Conservation (phyloP, 75 land plant genomes). For the Sequoia sempervirens region DNA sequence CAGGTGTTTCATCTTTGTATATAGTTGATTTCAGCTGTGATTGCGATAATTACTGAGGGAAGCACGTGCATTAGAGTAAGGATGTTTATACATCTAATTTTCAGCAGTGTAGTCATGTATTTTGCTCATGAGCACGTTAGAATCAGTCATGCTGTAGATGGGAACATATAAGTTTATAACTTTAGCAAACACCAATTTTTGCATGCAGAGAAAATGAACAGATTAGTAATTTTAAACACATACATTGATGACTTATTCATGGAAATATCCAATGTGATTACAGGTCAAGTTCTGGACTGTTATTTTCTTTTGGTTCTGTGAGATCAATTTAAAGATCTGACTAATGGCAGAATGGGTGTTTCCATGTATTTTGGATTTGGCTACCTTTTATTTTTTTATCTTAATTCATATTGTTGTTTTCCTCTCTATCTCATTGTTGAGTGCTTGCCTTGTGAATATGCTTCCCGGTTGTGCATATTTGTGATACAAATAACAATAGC, state of each 20-base stretch:
- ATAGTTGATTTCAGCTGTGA: not conserved
- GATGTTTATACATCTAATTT: not conserved
- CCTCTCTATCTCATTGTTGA: not conserved
- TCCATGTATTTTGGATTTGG: not conserved
- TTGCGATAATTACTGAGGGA: not conserved
- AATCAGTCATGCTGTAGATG: not conserved
- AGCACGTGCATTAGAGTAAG: not conserved
- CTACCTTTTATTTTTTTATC: not conserved
- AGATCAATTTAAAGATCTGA: not conserved
- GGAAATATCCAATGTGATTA: not conserved
- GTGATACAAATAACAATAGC: not conserved
- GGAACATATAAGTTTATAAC: not conserved
- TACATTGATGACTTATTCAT: not conserved
- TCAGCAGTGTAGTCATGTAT: not conserved
- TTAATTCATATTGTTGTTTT: not conserved
- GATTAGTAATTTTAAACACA: not conserved
- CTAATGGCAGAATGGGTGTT: not conserved
- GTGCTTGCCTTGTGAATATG: not conserved
- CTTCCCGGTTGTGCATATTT: not conserved
- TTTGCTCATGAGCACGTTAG: not conserved
- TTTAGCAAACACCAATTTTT: not conserved
- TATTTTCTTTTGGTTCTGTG: not conserved
- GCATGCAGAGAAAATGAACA: not conserved
- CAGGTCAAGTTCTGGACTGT: not conserved
- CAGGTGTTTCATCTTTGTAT: not conserved